Evolutionary conservation across 352 stramenopile species (phyloP).

Genomic region (Plasmopara muralis): DNA sequence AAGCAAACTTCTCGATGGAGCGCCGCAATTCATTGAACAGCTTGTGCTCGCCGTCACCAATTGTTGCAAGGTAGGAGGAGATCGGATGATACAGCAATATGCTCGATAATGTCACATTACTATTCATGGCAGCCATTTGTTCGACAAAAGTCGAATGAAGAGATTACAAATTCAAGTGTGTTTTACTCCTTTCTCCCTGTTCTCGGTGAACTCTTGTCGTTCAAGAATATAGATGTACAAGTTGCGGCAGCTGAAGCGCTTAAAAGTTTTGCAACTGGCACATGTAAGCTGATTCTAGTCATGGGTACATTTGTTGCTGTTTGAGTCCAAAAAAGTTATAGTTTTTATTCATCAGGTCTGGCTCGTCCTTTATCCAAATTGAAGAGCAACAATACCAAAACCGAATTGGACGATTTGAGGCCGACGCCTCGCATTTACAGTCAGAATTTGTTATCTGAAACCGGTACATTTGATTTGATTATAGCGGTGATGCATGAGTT

Average conservation of each 20-base stretch:
- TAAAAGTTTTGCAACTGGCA: slow-evolving; percentile 49
- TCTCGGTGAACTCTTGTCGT: slow-evolving; percentile 53
- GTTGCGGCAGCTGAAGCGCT: slow-evolving; percentile 51
- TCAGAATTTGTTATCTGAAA: slow-evolving; percentile 66
- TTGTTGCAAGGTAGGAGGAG: slow-evolving; percentile 34
- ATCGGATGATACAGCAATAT: background rate
- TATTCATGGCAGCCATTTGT: slow-evolving; percentile 46
- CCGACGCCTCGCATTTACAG: slow-evolving; percentile 53
- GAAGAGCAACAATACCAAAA: slow-evolving; percentile 28
- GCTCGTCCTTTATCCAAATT: slow-evolving; percentile 19
- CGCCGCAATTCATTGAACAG: slow-evolving; percentile 31
- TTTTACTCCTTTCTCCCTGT: slow-evolving; percentile 42
- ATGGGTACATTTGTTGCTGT: no score
- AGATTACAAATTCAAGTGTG: slow-evolving; percentile 53
- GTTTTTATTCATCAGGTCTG: slow-evolving; percentile 23
- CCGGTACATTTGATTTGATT: slow-evolving; percentile 46
- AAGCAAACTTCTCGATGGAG: slow-evolving; percentile 48
- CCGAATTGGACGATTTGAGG: slow-evolving; percentile 42
- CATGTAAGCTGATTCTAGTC: slow-evolving; percentile 30
- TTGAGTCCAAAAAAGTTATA: background rate
- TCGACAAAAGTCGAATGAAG: slow-evolving; percentile 70
- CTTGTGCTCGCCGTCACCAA: slow-evolving; percentile 36
- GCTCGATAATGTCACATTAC: slow-evolving; percentile 1
- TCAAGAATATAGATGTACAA: slow-evolving; percentile 53
- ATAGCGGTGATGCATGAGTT: slow-evolving; percentile 59